phyloP scores from a whole-genome alignment of 2,329 filamentous ascomycete species.

The Sporothrix sp. region DNA sequence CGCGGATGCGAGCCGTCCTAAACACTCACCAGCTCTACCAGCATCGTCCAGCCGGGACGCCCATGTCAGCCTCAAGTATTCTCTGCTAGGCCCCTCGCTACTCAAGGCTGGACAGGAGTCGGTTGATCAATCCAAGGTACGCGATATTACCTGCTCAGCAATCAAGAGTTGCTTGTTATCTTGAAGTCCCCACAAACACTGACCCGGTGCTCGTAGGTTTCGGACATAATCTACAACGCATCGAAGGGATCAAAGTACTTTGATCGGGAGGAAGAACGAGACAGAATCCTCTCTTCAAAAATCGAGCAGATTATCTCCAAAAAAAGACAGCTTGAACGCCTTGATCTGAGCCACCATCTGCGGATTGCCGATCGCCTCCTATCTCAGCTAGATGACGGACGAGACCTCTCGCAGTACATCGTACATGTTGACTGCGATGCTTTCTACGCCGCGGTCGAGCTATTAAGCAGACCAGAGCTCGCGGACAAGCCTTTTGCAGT shows the following conservation, averaged over 20 bases:
- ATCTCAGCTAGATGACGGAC: conserved; percentile 62
- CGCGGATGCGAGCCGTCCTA: too few species aligned
- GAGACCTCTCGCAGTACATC: conserved; percentile 75
- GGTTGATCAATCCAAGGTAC: conserved; percentile 81
- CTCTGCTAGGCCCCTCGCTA: conserved; percentile 77
- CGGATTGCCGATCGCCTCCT: conserved; percentile 75
- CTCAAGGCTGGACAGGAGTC: conserved; percentile 88
- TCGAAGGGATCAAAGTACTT: conserved; percentile 97
- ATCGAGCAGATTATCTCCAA: conserved; percentile 69
- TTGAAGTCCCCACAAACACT: neutral
- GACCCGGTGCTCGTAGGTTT: conserved; percentile 49
- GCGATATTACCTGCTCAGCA: conserved; percentile 1
- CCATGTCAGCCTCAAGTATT: conserved; percentile 69
- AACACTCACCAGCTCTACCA: too few species aligned
- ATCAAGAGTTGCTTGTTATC: neutral
- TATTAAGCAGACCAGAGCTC: conserved; percentile 72
- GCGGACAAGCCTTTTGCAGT: conserved; percentile 85
- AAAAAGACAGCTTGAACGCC: conserved; percentile 63
- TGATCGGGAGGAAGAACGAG: conserved; percentile 75
- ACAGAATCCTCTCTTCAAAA: conserved; percentile 74
- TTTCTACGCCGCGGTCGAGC: conserved; percentile 93
- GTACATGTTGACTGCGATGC: conserved; percentile 96
- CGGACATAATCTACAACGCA: conserved; percentile 92
- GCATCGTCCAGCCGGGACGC: too few species aligned
- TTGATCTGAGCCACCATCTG: conserved; percentile 63